These are phyloP conservation scores for Cordyceps fumosorosea DNA, from an alignment of 2,329 filamentous ascomycete species.

Conservation along the genomic window DNA sequence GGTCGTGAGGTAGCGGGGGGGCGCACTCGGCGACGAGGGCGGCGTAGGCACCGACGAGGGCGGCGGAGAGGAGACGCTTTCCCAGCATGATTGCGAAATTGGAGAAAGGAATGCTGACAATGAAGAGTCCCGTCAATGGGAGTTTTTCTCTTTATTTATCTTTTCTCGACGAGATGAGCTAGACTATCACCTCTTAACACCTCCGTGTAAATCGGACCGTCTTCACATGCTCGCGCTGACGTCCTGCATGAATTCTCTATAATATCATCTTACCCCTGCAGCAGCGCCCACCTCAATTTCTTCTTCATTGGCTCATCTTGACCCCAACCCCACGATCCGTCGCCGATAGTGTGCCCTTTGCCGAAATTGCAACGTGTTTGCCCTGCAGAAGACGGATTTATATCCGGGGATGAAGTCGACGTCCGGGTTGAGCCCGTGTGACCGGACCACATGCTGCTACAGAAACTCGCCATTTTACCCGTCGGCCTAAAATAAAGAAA, in stretches of 20 bases:
- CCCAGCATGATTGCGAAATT: background rate
- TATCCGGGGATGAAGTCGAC: background rate
- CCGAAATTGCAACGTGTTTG: background rate
- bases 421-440: too few species aligned
- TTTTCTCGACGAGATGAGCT: background rate
- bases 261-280: background rate
- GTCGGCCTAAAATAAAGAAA: too few species aligned
- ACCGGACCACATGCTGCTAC: too few species aligned
- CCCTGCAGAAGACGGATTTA: background rate
- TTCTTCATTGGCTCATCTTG: background rate
- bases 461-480: too few species aligned
- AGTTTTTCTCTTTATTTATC: background rate
- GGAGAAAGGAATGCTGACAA: background rate
- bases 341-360: background rate
- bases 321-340: background rate
- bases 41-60: background rate
- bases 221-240: background rate
- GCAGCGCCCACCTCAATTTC: background rate
- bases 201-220: background rate
- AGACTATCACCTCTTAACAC: background rate
- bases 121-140: background rate
- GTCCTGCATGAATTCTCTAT: background rate
- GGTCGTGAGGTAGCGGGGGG: background rate
- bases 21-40: background rate
- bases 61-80: background rate